phyloP scores from a whole-genome alignment of 2,329 filamentous ascomycete species.

The Teratosphaeria epicoccoides region DNA sequence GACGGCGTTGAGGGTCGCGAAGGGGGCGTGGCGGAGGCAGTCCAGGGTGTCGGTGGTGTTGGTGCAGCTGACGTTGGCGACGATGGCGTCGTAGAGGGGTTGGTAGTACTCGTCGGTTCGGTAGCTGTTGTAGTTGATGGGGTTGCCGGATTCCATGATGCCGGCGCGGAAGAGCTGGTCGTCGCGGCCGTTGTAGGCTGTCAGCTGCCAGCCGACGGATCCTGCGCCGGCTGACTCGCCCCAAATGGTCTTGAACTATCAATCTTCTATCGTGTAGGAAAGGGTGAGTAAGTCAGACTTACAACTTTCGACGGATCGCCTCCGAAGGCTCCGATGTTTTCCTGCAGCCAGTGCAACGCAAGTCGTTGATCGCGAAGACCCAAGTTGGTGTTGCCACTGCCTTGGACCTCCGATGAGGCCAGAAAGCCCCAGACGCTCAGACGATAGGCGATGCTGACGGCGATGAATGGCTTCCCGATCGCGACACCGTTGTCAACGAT shows the following conservation, averaged over 20 bases:
- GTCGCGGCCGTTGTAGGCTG: slow-evolving; percentile 38
- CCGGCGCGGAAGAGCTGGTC: slow-evolving; percentile 38
- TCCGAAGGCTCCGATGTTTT: slow-evolving; percentile 49
- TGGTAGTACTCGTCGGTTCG: slow-evolving; percentile 30
- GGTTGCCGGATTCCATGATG: slow-evolving; percentile 34
- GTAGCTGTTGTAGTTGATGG: slow-evolving; percentile 14
- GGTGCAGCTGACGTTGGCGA: slow-evolving; percentile 49
- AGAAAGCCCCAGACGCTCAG: slow-evolving; percentile 48
- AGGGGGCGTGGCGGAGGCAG: slow-evolving; percentile 48
- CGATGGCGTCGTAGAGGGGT: slow-evolving; percentile 52
- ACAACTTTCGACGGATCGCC: slow-evolving; percentile 47
- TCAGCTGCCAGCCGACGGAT: slow-evolving; percentile 37
- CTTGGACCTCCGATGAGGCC: slow-evolving; percentile 33
- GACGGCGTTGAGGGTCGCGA: slow-evolving; percentile 18
- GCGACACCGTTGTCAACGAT: slow-evolving; percentile 18
- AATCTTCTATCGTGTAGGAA: neutral
- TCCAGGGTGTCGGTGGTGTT: slow-evolving; percentile 46
- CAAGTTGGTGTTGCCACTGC: slow-evolving; percentile 43
- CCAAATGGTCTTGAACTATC: neutral
- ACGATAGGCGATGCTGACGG: slow-evolving; percentile 52
- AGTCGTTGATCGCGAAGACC: slow-evolving; percentile 53
- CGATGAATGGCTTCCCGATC: slow-evolving; percentile 36
- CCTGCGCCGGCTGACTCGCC: slow-evolving; percentile 31
- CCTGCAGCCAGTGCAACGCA: slow-evolving; percentile 49
- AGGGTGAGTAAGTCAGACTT: slow-evolving; percentile 24